phyloP scores from a whole-genome alignment of 2,329 filamentous ascomycete genomes.

The Paecilomyces fulvus region DNA sequence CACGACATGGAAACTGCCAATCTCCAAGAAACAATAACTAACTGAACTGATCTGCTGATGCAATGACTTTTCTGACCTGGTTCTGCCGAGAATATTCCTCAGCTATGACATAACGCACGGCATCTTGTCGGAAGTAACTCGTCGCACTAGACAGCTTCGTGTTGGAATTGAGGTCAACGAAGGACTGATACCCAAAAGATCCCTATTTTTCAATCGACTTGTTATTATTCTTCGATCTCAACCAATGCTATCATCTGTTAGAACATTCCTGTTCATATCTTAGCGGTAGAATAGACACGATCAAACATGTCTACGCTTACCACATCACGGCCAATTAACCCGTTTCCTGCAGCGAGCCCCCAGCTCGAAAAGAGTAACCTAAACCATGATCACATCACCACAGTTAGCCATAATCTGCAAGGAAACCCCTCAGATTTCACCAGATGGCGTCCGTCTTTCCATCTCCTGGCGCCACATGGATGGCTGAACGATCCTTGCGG shows the following conservation, averaged over 20 bases:
- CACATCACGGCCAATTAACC: not conserved
- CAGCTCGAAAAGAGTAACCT: not conserved
- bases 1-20: not conserved
- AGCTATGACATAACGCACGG: not conserved
- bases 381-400: not conserved
- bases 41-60: too few species aligned
- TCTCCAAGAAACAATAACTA: not conserved
- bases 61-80: not conserved
- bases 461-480: conserved; percentile 27
- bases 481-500: conserved; percentile 41
- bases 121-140: not conserved
- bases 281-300: not conserved
- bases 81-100: not conserved
- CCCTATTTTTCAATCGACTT: not conserved
- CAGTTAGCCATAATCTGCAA: not conserved
- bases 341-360: not conserved
- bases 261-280: too few species aligned
- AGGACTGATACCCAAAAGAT: not conserved
- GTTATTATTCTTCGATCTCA: not conserved
- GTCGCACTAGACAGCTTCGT: not conserved
- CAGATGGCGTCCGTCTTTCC: conserved; percentile 24
- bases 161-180: not conserved
- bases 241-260: not conserved
- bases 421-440: conserved; percentile 1
- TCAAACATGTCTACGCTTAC: not conserved